A percentile compares a stretch with the other conserved stretches of the same genome.
phyloP scores from a whole-genome alignment of 2,329 filamentous ascomycete species.

The Blumeria hordei region DNA sequence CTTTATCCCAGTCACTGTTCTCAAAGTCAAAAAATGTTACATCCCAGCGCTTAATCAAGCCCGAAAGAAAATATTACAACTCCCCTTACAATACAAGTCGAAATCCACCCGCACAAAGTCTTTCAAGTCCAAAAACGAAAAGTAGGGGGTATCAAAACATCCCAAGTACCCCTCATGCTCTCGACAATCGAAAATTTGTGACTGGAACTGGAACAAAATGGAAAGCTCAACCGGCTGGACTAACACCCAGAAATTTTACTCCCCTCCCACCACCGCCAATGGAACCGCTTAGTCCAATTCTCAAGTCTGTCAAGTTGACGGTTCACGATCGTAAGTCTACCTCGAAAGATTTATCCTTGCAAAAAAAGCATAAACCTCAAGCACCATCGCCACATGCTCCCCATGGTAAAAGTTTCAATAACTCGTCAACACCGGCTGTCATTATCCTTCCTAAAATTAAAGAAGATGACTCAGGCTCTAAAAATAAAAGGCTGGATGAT shows the following conservation, averaged over 20 bases:
- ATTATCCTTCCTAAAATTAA: neutral
- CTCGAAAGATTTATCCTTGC: slow-evolving; percentile 1
- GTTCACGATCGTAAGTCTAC: slow-evolving; percentile 5
- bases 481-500: neutral
- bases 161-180: slow-evolving; percentile 9
- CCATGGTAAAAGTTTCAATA: neutral
- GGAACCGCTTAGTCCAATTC: slow-evolving; percentile 34
- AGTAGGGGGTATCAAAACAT: slow-evolving; percentile 2
- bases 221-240: slow-evolving; percentile 30
- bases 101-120: slow-evolving; percentile 5
- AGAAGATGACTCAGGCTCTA: too few relatives aligned
- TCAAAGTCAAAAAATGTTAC: too few relatives aligned
- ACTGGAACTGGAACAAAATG: slow-evolving; percentile 29
- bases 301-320: slow-evolving; percentile 17
- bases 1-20: too few relatives aligned
- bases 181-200: slow-evolving; percentile 3
- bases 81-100: slow-evolving; percentile 14
- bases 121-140: neutral
- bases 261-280: slow-evolving; percentile 25
- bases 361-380: neutral
- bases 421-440: neutral
- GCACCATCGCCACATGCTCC: neutral
- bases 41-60: too few relatives aligned
- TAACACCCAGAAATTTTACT: slow-evolving; percentile 26
- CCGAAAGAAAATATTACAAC: slow-evolving; percentile 11